These are phyloP conservation scores for Thielaviopsis musarum DNA, from an alignment of 2,329 filamentous ascomycete species.

Conservation along the genomic window DNA sequence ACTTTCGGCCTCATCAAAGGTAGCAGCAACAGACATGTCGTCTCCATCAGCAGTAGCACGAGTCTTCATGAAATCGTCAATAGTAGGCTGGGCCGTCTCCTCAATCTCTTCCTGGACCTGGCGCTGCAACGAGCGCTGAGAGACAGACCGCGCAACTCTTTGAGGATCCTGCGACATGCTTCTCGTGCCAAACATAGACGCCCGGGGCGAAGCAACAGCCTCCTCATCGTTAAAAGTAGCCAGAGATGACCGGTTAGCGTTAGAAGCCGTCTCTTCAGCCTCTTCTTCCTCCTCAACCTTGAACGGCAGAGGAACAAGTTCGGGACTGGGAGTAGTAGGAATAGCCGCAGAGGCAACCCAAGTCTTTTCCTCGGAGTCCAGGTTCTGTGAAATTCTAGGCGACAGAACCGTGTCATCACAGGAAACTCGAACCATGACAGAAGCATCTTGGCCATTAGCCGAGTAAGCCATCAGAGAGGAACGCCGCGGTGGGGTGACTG, in stretches of 20 bases:
- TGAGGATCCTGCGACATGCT: conserved; percentile 32
- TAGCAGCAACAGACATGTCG: conserved; percentile 38
- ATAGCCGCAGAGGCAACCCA: conserved; percentile 1
- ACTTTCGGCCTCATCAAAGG: conserved; percentile 29
- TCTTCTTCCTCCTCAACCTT: conserved; percentile 32
- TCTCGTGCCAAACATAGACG: conserved; percentile 19
- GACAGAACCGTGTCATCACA: conserved; percentile 28
- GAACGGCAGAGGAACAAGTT: conserved; percentile 50
- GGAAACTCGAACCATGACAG: conserved; percentile 36
- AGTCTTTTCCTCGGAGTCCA: conserved; percentile 10
- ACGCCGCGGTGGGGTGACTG: not conserved
- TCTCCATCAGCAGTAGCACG: conserved; percentile 23
- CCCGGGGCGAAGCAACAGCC: conserved; percentile 14
- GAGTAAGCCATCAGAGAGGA: conserved; percentile 25
- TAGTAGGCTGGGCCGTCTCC: conserved; percentile 19
- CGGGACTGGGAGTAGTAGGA: conserved; percentile 26
- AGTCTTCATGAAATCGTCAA: conserved; percentile 29
- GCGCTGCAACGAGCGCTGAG: conserved; percentile 17
- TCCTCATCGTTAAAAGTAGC: conserved; percentile 42
- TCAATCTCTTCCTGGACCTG: conserved; percentile 15
- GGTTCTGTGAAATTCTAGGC: conserved; percentile 9
- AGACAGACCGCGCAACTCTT: conserved; percentile 28
- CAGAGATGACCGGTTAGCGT: conserved; percentile 44
- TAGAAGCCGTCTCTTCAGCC: conserved; percentile 14
- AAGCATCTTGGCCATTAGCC: conserved; percentile 25